phyloP scores from a whole-genome alignment of 2,329 filamentous ascomycete species.

The Nemania bipapillata region DNA sequence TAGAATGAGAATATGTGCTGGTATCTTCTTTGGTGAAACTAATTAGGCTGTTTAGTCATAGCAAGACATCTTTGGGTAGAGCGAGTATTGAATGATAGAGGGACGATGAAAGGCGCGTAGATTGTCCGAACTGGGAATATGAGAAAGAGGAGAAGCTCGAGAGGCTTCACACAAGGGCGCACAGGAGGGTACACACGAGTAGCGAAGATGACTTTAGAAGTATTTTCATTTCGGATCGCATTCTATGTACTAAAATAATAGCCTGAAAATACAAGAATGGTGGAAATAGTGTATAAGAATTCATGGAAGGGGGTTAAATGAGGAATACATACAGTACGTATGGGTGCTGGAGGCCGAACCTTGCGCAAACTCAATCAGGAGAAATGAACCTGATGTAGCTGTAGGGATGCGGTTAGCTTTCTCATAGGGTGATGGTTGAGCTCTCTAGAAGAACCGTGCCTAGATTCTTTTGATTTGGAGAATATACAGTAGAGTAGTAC shows the following conservation, averaged over 20 bases:
- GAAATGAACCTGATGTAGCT: neutral
- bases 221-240: neutral
- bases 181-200: neutral
- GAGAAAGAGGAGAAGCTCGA: neutral
- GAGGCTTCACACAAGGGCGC: neutral
- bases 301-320: neutral
- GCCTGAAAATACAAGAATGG: neutral
- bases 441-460: neutral
- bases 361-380: neutral
- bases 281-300: neutral
- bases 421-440: neutral
- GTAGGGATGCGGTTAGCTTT: neutral
- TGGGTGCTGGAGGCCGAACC: neutral
- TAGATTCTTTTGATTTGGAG: neutral
- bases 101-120: neutral
- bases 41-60: slow-evolving; percentile 40
- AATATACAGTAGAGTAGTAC: neutral
- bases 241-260: neutral
- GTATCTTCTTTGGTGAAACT: slow-evolving; percentile 22
- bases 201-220: neutral
- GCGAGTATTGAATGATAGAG: neutral
- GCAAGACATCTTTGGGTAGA: slow-evolving; percentile 13
- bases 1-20: slow-evolving; percentile 39
- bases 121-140: neutral
- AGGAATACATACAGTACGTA: neutral